Percentiles rank a stretch among this genome's conserved stretches.
phyloP scores from a whole-genome alignment of 1,284 basidiomycete species.

The Trichosporon ovoides region DNA sequence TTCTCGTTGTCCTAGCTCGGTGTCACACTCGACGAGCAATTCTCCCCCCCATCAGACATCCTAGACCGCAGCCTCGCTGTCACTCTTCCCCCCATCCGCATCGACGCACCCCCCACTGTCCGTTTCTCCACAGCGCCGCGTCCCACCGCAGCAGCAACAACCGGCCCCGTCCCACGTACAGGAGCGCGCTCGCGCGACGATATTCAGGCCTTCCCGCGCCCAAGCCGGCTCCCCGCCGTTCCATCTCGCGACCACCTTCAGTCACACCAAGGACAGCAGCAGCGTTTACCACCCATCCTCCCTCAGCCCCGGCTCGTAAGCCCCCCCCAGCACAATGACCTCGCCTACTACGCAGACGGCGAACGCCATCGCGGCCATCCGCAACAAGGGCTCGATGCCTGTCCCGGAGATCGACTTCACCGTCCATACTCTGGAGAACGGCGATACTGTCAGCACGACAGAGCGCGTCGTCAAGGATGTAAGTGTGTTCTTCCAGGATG shows the following conservation, averaged over 20 bases:
- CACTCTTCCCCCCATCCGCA: too few relatives aligned
- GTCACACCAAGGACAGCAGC: background rate
- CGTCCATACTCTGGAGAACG: constrained; percentile 81
- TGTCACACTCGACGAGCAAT: background rate
- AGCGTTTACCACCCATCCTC: background rate
- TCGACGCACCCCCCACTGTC: background rate
- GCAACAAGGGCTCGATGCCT: constrained; percentile 47
- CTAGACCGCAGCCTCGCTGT: too few relatives aligned
- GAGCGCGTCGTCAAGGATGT: constrained; percentile 51
- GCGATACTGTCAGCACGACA: constrained; percentile 64
- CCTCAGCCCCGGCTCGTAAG: constrained; percentile 6
- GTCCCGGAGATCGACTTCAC: constrained; percentile 77
- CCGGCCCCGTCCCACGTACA: too few relatives aligned
- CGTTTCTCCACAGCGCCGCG: background rate
- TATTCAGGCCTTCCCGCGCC: too few relatives aligned
- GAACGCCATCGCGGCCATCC: constrained; percentile 46
- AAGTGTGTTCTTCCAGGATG: constrained; percentile 18
- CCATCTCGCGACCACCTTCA: background rate
- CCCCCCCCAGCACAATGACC: constrained; percentile 25
- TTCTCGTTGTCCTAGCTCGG: background rate
- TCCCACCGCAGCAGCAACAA: background rate
- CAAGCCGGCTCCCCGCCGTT: background rate
- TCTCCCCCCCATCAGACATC: background rate
- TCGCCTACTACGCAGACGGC: constrained; percentile 41
- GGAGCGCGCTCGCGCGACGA: background rate